Conservation (phyloP, 352 stramenopile species). For the Phytophthora idaei region DNA sequence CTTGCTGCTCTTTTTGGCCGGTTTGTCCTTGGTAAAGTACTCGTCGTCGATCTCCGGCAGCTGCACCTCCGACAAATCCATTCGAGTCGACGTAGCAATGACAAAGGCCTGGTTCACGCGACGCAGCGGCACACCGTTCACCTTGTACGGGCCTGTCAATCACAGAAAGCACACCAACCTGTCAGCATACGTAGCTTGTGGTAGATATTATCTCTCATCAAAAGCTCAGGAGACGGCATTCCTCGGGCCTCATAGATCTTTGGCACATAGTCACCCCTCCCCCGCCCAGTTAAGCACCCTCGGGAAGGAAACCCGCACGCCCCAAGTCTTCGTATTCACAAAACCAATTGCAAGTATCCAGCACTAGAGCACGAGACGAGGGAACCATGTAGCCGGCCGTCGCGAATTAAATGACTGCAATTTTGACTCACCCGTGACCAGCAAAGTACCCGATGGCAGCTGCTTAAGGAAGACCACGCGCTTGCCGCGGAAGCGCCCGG, state of each 20-base stretch:
- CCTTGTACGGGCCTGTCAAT: constrained; percentile 92
- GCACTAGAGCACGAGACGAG: too few species aligned
- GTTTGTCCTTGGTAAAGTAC: constrained; percentile 93
- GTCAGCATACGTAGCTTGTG: not conserved
- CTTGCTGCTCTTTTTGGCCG: constrained; percentile 72
- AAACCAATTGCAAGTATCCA: too few species aligned
- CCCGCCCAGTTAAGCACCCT: not conserved
- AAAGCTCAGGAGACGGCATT: constrained; percentile 30
- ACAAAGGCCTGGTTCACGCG: constrained; percentile 99
- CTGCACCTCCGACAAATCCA: constrained; percentile 93
- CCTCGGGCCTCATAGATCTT: constrained; percentile 81
- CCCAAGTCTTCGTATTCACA: too few species aligned
- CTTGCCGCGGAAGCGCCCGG: constrained; percentile 97
- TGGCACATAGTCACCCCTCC: constrained; percentile 33
- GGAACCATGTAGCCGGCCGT: too few species aligned
- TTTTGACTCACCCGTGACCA: constrained; percentile 88
- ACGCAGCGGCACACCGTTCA: constrained; percentile 98
- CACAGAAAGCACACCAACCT: not conserved
- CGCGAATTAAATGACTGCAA: not conserved
- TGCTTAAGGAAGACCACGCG: constrained; percentile 98
- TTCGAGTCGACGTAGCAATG: constrained; percentile 97
- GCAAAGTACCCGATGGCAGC: constrained; percentile 95
- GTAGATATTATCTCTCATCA: not conserved
- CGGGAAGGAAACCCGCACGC: too few species aligned
- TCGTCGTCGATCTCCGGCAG: constrained; percentile 92